Base-by-base conservation (phyloP, 495 filamentous ascomycete species). In the Daldinia caldariorum region DNA sequence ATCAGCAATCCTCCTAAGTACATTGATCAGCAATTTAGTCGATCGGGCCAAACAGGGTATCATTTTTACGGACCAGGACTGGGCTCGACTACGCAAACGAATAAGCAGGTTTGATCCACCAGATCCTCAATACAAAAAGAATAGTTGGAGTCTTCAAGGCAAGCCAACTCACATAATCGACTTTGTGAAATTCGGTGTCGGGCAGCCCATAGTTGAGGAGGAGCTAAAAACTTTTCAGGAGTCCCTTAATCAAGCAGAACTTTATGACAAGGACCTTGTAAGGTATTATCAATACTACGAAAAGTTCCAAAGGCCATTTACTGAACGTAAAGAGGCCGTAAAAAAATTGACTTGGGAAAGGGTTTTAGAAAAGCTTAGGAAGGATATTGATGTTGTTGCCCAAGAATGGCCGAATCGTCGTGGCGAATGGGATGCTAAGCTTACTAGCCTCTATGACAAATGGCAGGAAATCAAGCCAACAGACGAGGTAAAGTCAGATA, bases 1-100 rank as follows among this genome's bases (percentile, higher is more conserved):
- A 0, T 68, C 74, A 1, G 88, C 91, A 0, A 82, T 89, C 18
- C 79, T 85, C 14, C 76, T 97, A 3, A 89, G 89, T 49, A 85
- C 84, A 26, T 83, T 97, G 0, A 87, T 97, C 8, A 91, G 93
- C 49, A 82, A 90, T 38, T 79, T 98, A 4, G 92, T 97, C 5
- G 94, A 98, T 72, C 87, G 89, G 13, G 83, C 87, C 13, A 98
- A 97, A 73, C 88, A 91, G 39, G 94, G 94, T 9, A 85, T 89
- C 55, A 79, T 81, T n/a, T 90, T 96, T 35, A 84, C 81, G 18
- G 81, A 87, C 10, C 74, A 81, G 0, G 83, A 85, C 29, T 93
- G 87, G 86, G 63, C 80, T 3, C 47, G 70, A 29, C 83, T 89
- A 35, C 82, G 82, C 14, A 81, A 82, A 63, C 80, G 56, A 14